phyloP scores from a whole-genome alignment of 805 yeast species.

The Candida piceae region DNA sequence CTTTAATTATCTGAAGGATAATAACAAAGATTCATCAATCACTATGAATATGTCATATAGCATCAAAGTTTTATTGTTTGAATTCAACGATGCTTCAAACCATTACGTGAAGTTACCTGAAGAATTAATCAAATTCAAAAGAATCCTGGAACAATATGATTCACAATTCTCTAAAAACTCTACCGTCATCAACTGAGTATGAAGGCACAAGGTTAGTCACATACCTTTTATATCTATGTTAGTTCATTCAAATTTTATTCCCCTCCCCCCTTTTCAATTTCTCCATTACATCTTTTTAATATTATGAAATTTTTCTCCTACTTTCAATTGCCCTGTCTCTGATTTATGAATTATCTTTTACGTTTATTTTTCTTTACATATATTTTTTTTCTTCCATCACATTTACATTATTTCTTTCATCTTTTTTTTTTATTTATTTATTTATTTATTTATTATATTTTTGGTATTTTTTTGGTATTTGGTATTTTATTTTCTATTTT shows the following conservation, averaged over 20 bases:
- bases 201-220: too few relatives aligned
- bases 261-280: not conserved
- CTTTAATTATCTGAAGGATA: constrained; percentile 10
- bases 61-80: constrained; percentile 26
- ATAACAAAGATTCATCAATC: not conserved
- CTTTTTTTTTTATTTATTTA: too few relatives aligned
- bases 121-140: constrained; percentile 26
- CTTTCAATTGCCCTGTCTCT: not conserved
- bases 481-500: too few relatives aligned
- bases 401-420: too few relatives aligned
- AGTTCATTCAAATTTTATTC: too few relatives aligned
- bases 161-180: not conserved
- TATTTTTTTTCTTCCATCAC: not conserved
- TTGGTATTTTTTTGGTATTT: too few relatives aligned
- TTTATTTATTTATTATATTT: too few relatives aligned
- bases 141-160: constrained; percentile 5
- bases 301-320: too few relatives aligned
- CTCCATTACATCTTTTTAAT: too few relatives aligned
- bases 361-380: not conserved
- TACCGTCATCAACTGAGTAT: too few relatives aligned
- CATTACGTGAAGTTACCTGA: constrained; percentile 30
- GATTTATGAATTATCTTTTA: constrained; percentile 2
- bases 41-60: constrained; percentile 22
- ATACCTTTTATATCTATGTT: too few relatives aligned
- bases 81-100: constrained; percentile 32